phyloP scores from a whole-genome alignment of 108 stramenopile species.

The Conticribra weissflogii region DNA sequence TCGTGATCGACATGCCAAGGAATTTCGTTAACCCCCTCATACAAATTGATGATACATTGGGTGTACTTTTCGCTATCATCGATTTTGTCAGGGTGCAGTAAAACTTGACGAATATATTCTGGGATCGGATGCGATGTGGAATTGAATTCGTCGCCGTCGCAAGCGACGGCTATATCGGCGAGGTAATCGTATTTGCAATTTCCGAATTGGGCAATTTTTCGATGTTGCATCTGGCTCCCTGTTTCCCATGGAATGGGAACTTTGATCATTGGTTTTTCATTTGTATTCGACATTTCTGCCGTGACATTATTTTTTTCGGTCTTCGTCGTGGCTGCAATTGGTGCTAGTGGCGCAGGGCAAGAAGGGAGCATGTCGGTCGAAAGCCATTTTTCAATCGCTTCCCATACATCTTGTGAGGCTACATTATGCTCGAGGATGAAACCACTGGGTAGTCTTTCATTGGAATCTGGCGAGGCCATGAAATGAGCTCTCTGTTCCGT shows the following conservation, averaged over 20 bases:
- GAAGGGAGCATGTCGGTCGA: conserved; percentile 18
- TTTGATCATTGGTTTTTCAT: too few relatives aligned
- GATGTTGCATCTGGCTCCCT: conserved; percentile 35
- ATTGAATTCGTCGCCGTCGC: too few relatives aligned
- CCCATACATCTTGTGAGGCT: conserved; percentile 35
- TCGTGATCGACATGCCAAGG: not conserved
- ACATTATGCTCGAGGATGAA: conserved; percentile 33
- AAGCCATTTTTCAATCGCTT: conserved; percentile 32
- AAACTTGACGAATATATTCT: not conserved
- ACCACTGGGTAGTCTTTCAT: conserved; percentile 8
- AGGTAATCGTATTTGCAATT: conserved; percentile 51
- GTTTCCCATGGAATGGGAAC: conserved; percentile 31
- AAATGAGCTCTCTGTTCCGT: too few relatives aligned
- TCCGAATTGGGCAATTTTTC: conserved; percentile 52
- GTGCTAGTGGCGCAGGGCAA: conserved; percentile 5
- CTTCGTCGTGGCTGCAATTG: not conserved
- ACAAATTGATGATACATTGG: not conserved
- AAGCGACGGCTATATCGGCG: conserved; percentile 15
- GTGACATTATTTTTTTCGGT: not conserved
- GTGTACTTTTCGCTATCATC: not conserved
- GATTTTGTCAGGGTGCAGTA: not conserved
- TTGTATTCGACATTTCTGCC: too few relatives aligned
- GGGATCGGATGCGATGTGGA: too few relatives aligned
- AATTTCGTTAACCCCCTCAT: not conserved
- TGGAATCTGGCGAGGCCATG: too few relatives aligned